phyloP scores from a whole-genome alignment of 805 yeast genomes.

The Spathaspora gorwiae region DNA sequence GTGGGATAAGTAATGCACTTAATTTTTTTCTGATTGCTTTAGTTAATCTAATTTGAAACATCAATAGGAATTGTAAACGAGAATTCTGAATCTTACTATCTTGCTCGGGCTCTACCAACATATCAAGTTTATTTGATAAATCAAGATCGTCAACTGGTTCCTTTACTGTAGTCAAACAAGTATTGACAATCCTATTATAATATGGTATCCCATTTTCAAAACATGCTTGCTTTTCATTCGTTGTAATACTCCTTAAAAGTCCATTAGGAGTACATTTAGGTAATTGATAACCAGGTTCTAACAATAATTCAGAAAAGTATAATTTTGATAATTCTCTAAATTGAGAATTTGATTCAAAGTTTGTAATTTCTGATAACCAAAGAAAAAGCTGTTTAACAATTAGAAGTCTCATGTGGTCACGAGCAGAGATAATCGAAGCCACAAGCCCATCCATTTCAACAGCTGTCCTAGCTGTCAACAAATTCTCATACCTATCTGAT shows the following conservation, averaged over 20 bases:
- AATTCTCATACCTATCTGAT: conserved; percentile 15
- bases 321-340: conserved; percentile 19
- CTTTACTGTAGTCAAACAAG: conserved; percentile 15
- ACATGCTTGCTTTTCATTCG: conserved; percentile 15
- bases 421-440: conserved; percentile 48
- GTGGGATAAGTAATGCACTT: conserved; percentile 49
- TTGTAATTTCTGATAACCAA: conserved; percentile 46
- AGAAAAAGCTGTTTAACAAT: conserved; percentile 41
- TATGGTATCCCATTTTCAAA: conserved; percentile 30
- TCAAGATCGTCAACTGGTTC: conserved; percentile 4
- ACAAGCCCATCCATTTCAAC: conserved; percentile 50
- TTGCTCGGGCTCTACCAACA: conserved; percentile 10
- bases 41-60: conserved; percentile 57
- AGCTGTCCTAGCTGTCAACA: conserved; percentile 30
- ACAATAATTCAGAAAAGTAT: conserved; percentile 40
- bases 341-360: conserved; percentile 16
- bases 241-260: conserved; percentile 16
- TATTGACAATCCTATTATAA: conserved; percentile 22
- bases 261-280: conserved; percentile 24
- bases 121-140: conserved; percentile 10
- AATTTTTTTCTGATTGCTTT: conserved; percentile 47
- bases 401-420: conserved; percentile 49
- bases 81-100: conserved; percentile 25
- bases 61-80: conserved; percentile 54
- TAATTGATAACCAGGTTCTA: conserved; percentile 30